These are phyloP conservation scores for Globisporangium acanthophoron DNA, from an alignment of 352 stramenopile genomes.

Conservation along the genomic window DNA sequence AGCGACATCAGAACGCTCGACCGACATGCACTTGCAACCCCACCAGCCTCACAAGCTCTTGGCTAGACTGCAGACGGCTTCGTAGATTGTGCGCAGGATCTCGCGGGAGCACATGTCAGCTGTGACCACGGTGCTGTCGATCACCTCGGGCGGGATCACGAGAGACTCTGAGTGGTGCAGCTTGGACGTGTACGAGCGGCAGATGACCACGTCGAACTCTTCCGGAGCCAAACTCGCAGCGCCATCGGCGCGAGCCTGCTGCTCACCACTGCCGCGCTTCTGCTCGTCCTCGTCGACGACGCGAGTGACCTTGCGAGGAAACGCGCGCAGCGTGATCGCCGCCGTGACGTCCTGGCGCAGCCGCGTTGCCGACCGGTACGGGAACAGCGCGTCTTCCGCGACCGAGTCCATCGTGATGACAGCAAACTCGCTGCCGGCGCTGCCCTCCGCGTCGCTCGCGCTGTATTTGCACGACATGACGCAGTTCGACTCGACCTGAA, in stretches of 20 bases:
- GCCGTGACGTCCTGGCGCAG: conserved; percentile 13
- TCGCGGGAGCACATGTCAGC: conserved; percentile 16
- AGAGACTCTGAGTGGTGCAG: conserved; percentile 7
- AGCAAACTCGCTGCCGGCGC: background rate
- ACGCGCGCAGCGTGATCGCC: background rate
- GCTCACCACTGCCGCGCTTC: background rate
- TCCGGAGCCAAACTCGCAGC: background rate
- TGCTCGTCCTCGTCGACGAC: background rate
- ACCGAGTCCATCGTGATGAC: conserved; percentile 11
- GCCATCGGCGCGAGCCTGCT: background rate
- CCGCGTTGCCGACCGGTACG: conserved; percentile 7
- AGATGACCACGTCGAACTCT: conserved; percentile 7
- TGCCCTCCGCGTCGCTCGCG: background rate
- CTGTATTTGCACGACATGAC: conserved; percentile 5
- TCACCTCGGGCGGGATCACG: conserved; percentile 4
- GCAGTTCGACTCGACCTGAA: conserved; percentile 8
- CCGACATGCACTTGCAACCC: too few species aligned
- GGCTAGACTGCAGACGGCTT: conserved; percentile 2
- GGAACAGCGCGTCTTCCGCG: conserved; percentile 13
- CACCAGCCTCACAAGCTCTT: background rate
- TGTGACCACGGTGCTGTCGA: conserved; percentile 2
- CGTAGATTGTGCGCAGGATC: conserved; percentile 14
- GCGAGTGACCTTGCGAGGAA: background rate
- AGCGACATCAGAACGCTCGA: too few species aligned
- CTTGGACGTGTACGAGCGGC: conserved; percentile 5